Evolutionary conservation across 2,329 filamentous ascomycete genomes (phyloP), one percentile per base, ranked within the genome.

Genomic region (Ophiostoma pallidulum): DNA sequence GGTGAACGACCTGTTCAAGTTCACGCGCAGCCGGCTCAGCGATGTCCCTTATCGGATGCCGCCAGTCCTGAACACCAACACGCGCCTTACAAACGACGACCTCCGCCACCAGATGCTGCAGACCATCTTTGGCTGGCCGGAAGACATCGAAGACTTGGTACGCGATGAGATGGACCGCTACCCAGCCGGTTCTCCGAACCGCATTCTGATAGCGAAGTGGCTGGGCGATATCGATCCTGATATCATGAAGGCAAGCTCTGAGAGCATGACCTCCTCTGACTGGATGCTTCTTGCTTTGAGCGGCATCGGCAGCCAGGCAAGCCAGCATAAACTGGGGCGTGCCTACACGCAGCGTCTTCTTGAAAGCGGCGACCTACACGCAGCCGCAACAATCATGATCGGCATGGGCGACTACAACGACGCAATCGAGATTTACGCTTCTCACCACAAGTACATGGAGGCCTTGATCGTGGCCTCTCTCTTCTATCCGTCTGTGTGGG

Each of bases 281-380:
- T 98, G 92, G 92, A 96, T 98, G 88, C 69, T 97, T 50, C 70
- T 98, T 31, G 91, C 92, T 10, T 67, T 98, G 44, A 94, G 87
- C 60, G 86, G 87, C 35, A 94, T 97, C 66, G 88, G 86, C 44
- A 77, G 80, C 3, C 72, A 80, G 52, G 73, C 79, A 32, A 88
- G 88, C 1, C 86, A 94, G 58, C 90, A 94, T 62, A 94, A 94
- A 62, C 79, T 97, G 14, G 89, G 87, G 1, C 84, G 91, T 49
- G 83, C 88, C 3, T 95, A 95, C 57, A 87, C 95, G 1, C 90
- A 95, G 63, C 82, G 89, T 42, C 73, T 98, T 1, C 74, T 98
- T 1, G 89, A 94, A 63, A 86, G 83, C 53, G 89, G 88, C 24
- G 92, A 98, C 58, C 72, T 96, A 2, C 90, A 98, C 60, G 88